Base-by-base conservation (phyloP, 768 basidiomycete species). In the Lactarius indigo region DNA sequence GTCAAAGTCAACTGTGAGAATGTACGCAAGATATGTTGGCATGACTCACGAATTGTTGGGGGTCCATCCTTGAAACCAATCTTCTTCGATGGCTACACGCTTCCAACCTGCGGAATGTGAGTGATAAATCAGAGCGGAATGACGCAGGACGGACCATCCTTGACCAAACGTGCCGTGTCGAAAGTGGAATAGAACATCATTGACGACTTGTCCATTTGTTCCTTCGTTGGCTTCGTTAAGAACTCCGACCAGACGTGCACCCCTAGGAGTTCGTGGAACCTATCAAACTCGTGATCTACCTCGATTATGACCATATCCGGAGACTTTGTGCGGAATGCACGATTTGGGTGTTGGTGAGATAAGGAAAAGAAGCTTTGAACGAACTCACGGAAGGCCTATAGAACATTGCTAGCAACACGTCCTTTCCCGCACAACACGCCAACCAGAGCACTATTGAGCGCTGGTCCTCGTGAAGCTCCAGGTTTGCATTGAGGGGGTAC, bases 291-390 rank as follows among this genome's bases (percentile, higher is more conserved):
- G 26, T 77, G 73, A 28, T 66, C 73, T 30, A 83, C 71, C 54
- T 82, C 82, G 64, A 83, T 74, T 61, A 83, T 78, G 55, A 84
- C 76, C 76, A 79, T 81, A 57, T 75, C 80, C 8, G 77, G 80
- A 1, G 82, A 79, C 80, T 81, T 64, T 6, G 50, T 15, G 50
- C 23, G 23, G 37, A 12, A 55, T 55, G 54, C 28, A 23, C 33
- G 26, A 10, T 26, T 28, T 23, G n/a, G 18, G 10, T 30, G 18
- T 5, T 42, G 12, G 55, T 18, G 23, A 23, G 13, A 50, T 13
- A 50, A 50, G 2, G 12, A 26, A 50, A n/a, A 4, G 8, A 8
- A 1, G 39, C 15, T 15, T 39, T 10, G 54, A 5, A 55, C 23
- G 50, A 6, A 79, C 81, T 61, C 68, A 83, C 82, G 39, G 75